Base-by-base conservation (phyloP, 768 basidiomycete species). In the Lepiota venenata region DNA sequence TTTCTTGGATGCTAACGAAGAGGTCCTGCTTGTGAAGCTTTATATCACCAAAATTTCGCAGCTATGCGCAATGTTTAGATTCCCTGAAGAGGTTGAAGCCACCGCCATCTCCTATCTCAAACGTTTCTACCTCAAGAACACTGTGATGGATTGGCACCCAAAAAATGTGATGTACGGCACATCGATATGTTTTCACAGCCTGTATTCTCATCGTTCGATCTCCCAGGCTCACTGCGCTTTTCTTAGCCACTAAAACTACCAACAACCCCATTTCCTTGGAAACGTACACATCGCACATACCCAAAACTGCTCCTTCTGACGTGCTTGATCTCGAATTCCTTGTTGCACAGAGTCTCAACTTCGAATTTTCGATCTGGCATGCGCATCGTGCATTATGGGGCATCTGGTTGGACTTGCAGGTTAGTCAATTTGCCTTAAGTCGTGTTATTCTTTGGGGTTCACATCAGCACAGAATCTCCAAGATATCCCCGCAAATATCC, bases 101-200 rank as follows among this genome's bases (percentile, higher is more conserved):
- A 98, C 96, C 3, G 93, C 94, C 0, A 80, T 91, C 54, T 85
- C 81, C 52, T 99, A 97, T 69, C 74, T 99, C 61, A 98, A 98
- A 68, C 81, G 97, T 3, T 99, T 99, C 70, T 99, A 98, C 66
- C 79, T 98, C 52, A 89, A 89, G 72, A 98, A 98, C 65, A 98
- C 95, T 2, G 93, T 94, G 50, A 98, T 98, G 94, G 97, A 98
- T 66, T 98, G 93, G 87, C 97, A 98, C 73, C 97, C 97, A 0
- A 96, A 95, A 71, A 94, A 92, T 64, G 92, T 99, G 63, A 99
- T 99, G 97, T 97, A 64, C 46, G 87, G 69, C 37, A 35, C 48
- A 32, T 29, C 20, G 12, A 45, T 48, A 16, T 52, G 12, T 18
- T 20, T 46, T 25, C 29, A 8, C 37, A 35, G 16, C 7, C 22